Conservation (phyloP, 345 rosid genomes). For the Brassica carinata region DNA sequence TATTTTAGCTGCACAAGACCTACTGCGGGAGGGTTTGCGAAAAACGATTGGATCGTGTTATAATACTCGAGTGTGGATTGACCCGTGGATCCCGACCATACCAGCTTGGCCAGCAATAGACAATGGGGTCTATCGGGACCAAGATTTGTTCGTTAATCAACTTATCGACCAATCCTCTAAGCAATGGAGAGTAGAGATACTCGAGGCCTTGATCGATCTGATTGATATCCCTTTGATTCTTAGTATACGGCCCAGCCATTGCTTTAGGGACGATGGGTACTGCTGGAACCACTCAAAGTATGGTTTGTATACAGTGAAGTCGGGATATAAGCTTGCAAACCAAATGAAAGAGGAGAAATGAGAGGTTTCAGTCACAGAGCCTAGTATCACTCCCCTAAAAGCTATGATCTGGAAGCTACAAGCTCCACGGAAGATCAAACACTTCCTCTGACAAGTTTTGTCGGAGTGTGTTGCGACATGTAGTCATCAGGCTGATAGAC, state of each 20-base stretch:
- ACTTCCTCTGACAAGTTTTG: background rate
- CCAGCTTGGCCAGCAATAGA: background rate
- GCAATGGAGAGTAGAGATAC: background rate
- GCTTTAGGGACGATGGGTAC: background rate
- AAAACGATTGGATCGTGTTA: background rate
- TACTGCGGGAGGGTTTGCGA: background rate
- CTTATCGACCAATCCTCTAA: background rate
- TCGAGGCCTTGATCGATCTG: background rate
- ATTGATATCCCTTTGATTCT: background rate
- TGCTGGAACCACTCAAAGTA: background rate
- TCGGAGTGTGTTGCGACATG: background rate
- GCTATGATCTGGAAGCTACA: background rate
- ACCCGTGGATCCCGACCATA: background rate
- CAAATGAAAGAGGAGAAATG: background rate
- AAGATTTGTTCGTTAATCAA: background rate
- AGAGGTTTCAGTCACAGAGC: background rate
- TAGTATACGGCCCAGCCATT: background rate
- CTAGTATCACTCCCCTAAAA: background rate
- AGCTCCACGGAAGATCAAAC: background rate
- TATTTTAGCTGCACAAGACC: background rate
- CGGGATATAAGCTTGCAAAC: background rate
- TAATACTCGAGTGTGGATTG: background rate
- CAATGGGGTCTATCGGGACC: background rate
- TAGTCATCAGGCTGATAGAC: background rate
- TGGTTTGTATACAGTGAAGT: background rate